phyloP scores from a whole-genome alignment of 768 basidiomycete species.

The Auricularia sp. region DNA sequence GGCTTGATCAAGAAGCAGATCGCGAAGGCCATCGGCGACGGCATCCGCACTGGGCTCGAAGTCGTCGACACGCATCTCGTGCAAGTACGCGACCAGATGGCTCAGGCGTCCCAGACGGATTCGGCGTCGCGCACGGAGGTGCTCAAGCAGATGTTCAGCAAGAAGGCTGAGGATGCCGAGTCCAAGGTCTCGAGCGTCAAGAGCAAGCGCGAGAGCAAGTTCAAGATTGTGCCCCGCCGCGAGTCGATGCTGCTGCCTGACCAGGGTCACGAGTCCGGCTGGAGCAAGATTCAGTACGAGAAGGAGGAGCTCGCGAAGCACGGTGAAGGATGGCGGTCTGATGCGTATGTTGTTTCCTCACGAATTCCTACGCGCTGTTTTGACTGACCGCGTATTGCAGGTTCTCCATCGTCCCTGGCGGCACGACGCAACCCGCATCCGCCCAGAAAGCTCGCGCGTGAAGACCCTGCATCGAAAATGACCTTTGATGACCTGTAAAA shows the following conservation, averaged over 20 bases:
- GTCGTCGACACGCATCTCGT: constrained; percentile 86
- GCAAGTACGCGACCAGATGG: constrained; percentile 71
- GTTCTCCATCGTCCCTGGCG: background rate
- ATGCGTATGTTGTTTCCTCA: constrained; percentile 23
- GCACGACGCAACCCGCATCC: background rate
- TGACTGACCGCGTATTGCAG: background rate
- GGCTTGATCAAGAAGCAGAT: constrained; percentile 73
- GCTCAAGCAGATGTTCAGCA: constrained; percentile 33
- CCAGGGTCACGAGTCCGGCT: constrained; percentile 57
- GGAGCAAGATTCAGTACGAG: constrained; percentile 50
- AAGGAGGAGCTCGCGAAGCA: constrained; percentile 31
- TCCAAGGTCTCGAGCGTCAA: constrained; percentile 28
- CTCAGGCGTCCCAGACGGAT: constrained; percentile 43
- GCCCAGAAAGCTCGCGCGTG: background rate
- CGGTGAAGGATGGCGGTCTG: constrained; percentile 45
- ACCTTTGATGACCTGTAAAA: too few species aligned
- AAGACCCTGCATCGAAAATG: background rate
- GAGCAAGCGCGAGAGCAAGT: constrained; percentile 44
- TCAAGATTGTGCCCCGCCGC: constrained; percentile 74
- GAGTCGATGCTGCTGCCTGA: constrained; percentile 52
- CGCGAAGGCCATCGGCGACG: constrained; percentile 49
- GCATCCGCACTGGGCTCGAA: constrained; percentile 71
- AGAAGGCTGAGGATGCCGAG: constrained; percentile 7
- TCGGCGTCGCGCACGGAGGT: constrained; percentile 36
- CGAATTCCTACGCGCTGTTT: background rate